Percentiles rank a stretch among this genome's conserved stretches.
phyloP scores from a whole-genome alignment of 176 grass and related monocot species.

The Cocos nucifera region DNA sequence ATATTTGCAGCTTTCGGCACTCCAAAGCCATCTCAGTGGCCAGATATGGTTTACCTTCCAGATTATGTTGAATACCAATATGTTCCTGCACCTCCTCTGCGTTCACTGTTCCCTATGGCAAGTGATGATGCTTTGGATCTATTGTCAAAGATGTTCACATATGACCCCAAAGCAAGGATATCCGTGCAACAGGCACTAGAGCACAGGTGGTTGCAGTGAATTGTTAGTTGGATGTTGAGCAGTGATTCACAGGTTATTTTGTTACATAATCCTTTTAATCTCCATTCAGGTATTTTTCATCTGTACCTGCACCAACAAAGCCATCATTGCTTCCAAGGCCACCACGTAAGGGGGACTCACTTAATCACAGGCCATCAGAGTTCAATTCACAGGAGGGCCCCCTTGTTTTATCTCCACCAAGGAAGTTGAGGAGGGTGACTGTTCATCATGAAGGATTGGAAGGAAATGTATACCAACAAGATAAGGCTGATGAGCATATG shows the following conservation, averaged over 20 bases:
- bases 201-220: conserved; percentile 50
- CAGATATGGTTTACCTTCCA: conserved; percentile 94
- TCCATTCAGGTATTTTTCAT: conserved; percentile 68
- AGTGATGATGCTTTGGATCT: conserved; percentile 94
- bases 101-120: conserved; percentile 77
- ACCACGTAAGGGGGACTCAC: conserved; percentile 54
- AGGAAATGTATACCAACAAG: conserved; percentile 30
- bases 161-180: conserved; percentile 97
- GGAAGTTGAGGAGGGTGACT: conserved; percentile 78
- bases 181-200: conserved; percentile 87
- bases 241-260: no score
- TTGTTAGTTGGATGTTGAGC: no score
- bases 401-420: conserved; percentile 70
- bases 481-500: conserved; percentile 43
- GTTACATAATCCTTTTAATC: no score
- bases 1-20: conserved; percentile 94
- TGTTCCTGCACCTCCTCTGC: conserved; percentile 67
- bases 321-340: conserved; percentile 75
- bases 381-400: conserved; percentile 55
- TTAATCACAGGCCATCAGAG: conserved; percentile 44
- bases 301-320: conserved; percentile 82
- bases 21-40: conserved; percentile 87
- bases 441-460: conserved; percentile 49
- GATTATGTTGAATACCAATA: conserved; percentile 99
- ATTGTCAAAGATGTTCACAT: conserved; percentile 84